Percentiles rank a stretch among this genome's conserved stretches.
Conservation (phyloP, 2,329 filamentous ascomycete species). For the Arthroderma sp. region DNA sequence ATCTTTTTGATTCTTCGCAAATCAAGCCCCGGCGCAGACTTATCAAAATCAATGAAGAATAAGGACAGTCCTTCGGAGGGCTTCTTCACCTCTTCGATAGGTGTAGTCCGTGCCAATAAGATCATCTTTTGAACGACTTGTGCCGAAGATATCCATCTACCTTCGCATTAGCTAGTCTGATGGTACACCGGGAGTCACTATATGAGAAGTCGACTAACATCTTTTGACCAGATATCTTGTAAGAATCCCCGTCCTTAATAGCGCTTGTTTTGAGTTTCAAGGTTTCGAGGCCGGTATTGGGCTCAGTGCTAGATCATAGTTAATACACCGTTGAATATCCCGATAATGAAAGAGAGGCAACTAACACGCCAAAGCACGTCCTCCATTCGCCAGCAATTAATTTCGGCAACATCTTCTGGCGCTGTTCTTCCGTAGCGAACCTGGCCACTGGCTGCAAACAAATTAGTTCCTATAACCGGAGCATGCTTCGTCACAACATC, state of each 20-base stretch:
- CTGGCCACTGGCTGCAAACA: constrained; percentile 44
- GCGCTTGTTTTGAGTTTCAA: constrained; percentile 56
- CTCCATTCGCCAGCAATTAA: constrained; percentile 60
- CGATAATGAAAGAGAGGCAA: neutral
- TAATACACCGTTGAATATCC: neutral
- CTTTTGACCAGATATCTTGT: constrained; percentile 63
- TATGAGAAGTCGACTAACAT: constrained; percentile 31
- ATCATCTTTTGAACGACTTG: constrained; percentile 77
- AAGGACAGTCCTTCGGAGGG: constrained; percentile 64
- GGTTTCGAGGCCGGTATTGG: constrained; percentile 67
- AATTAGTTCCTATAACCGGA: neutral
- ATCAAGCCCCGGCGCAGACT: constrained; percentile 45
- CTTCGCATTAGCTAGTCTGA: constrained; percentile 3
- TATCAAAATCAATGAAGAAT: constrained; percentile 68
- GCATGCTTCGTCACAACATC: neutral
- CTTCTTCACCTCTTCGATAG: constrained; percentile 52
- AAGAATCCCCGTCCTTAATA: constrained; percentile 45
- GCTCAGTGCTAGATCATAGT: constrained; percentile 45
- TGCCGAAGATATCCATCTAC: constrained; percentile 65
- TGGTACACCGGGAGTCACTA: neutral
- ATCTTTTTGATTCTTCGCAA: constrained; percentile 69
- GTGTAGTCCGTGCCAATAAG: constrained; percentile 61
- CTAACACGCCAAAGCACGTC: constrained; percentile 60
- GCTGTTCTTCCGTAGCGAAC: constrained; percentile 55
- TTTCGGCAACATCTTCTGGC: constrained; percentile 50